Evolutionary conservation across 2,329 filamentous ascomycete genomes (phyloP), one percentile per base, ranked within the genome.

Genomic region (Zelopaecilomyces penicillatus): DNA sequence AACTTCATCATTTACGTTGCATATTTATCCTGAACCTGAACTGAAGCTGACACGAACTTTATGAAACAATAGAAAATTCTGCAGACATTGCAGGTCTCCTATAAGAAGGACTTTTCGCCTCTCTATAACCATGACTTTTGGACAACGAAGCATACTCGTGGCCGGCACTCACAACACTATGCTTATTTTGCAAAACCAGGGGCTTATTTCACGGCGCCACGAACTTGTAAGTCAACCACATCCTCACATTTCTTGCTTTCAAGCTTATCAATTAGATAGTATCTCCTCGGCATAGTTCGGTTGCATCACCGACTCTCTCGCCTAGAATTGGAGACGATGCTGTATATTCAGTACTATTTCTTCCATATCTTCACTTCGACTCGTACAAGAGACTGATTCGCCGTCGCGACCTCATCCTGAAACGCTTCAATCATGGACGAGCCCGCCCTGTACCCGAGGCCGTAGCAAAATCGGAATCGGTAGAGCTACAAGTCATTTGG

Each of bases 301-400:
- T 56, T 0, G 55, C 54, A 1, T 56, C 59, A 28, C 56, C 56
- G 5, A 58, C 62, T 1, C 30, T 59, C 19, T 60, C 66, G 27
- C 46, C 58, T 35, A 11, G 62, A 43, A 6, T 57, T 39, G 9
- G 49, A 27, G 46, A 54, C 6, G 53, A 62, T 11, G 52, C 64
- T 34, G 53, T 58, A 32, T 71, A 69, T 42, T 64, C 76, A 0
- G 76, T 72, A 32, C 55, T 78, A 0, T 78, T 75, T 45, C 58
- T 80, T 1, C 77, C 77, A 0, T 80, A 82, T 52, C 69, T 83
- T 0, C 78, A 83, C 49, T 83, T 80, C 55, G 80, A 83, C 52
- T 80, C 76, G 0, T 83, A 83, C 54, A 67, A 70, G 45, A 73
- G 73, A 39, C 64, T 83, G 2, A 65, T 82, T 7, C 67, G 69